These are phyloP conservation scores for Dillenia turbinata DNA, from an alignment of 164 flowering plant species.

Conservation along the genomic window DNA sequence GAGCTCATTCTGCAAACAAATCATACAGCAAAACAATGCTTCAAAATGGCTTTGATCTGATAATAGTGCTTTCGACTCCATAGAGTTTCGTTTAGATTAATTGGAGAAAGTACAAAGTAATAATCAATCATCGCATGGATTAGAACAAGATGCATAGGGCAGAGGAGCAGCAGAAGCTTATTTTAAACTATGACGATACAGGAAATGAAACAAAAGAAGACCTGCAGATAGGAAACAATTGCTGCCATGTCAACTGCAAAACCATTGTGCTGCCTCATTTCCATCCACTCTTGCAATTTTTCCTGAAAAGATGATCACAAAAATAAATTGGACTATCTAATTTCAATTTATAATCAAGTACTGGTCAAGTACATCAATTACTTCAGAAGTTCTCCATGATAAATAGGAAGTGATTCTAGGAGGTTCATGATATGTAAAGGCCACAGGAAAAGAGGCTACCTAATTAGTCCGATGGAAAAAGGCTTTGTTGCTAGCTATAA, in stretches of 20 bases:
- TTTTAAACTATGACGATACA: neutral
- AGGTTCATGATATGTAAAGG: too few species aligned
- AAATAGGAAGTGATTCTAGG: neutral
- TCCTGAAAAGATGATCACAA: conserved; percentile 3
- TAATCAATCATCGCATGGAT: neutral
- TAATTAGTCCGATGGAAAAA: too few species aligned
- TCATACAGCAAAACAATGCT: neutral
- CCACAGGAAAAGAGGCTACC: too few species aligned
- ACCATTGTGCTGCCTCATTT: conserved; percentile 6
- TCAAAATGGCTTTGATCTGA: neutral
- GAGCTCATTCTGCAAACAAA: conserved; percentile 9
- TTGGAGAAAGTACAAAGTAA: neutral
- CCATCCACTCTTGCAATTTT: conserved; percentile 7
- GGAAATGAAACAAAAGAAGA: neutral
- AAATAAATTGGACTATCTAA: neutral
- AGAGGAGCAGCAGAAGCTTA: too few species aligned
- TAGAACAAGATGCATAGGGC: neutral
- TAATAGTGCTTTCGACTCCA: neutral
- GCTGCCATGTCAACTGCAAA: neutral
- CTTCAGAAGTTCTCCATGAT: neutral
- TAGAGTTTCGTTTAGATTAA: neutral
- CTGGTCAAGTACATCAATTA: neutral
- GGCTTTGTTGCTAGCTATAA: too few species aligned
- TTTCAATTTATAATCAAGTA: neutral
- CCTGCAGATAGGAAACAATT: conserved; percentile 9